A percentile compares a stretch with the other conserved stretches of the same genome.
Conservation (phyloP, 2,329 filamentous ascomycete species). For the Calonectria henricotiae region DNA sequence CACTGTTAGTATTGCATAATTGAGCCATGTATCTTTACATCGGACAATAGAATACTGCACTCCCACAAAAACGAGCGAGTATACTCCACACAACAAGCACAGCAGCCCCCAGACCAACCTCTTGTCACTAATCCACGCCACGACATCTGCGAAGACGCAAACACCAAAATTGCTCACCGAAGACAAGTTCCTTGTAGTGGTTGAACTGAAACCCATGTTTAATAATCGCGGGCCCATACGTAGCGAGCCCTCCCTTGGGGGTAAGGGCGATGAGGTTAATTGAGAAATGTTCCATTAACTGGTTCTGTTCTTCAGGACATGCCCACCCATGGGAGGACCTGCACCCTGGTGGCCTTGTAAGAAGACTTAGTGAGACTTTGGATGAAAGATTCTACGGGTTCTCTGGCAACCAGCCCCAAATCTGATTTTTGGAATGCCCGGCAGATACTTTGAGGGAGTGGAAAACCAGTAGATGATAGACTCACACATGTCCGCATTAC, state of each 20-base stretch:
- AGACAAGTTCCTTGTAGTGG: constrained; percentile 38
- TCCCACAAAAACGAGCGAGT: constrained; percentile 27
- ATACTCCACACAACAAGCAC: constrained; percentile 21
- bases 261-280: constrained; percentile 40
- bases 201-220: constrained; percentile 40
- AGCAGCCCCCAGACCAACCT: constrained; percentile 23
- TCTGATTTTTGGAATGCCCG: constrained; percentile 26
- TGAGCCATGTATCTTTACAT: constrained; percentile 25
- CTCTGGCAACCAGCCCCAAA: constrained; percentile 23
- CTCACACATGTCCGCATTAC: background rate
- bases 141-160: constrained; percentile 25
- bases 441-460: constrained; percentile 11
- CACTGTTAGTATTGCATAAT: constrained; percentile 25
- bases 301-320: too few species aligned
- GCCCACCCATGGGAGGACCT: constrained; percentile 30
- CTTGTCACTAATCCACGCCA: constrained; percentile 29
- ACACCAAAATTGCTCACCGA: constrained; percentile 40
- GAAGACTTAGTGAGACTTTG: constrained; percentile 3
- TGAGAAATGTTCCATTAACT: constrained; percentile 25
- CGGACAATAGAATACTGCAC: constrained; percentile 25
- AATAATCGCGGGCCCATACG: constrained; percentile 40
- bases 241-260: constrained; percentile 37
- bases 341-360: constrained; percentile 21
- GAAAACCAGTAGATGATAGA: constrained; percentile 20
- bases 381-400: constrained; percentile 28